phyloP scores from a whole-genome alignment of 2,329 filamentous ascomycete species.

The Cordyceps fumosorosea region DNA sequence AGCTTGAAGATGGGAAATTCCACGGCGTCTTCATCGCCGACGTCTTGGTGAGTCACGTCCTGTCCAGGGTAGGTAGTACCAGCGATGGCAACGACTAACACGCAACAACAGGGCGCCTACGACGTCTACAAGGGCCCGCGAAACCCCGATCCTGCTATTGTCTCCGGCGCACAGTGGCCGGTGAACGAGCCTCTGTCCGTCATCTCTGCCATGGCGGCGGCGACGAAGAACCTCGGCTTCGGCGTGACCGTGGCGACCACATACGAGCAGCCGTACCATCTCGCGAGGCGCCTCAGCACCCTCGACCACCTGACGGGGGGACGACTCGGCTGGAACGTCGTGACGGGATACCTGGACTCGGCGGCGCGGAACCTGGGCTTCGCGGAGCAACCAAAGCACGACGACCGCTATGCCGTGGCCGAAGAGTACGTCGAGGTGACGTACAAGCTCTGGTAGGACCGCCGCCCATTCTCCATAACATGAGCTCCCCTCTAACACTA shows the following conservation, averaged over 20 bases:
- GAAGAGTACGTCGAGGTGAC: conserved; percentile 53
- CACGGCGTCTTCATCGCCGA: conserved; percentile 63
- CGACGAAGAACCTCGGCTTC: conserved; percentile 59
- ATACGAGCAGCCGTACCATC: conserved; percentile 62
- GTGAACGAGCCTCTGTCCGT: conserved; percentile 60
- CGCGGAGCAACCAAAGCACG: conserved; percentile 41
- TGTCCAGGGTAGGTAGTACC: background rate
- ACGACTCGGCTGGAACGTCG: conserved; percentile 46
- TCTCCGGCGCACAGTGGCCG: conserved; percentile 61
- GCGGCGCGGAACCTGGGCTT: conserved; percentile 58
- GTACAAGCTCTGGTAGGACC: conserved; percentile 53
- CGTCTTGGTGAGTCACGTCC: conserved; percentile 30
- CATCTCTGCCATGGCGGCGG: conserved; percentile 61
- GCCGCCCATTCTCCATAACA: background rate
- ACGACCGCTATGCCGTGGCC: conserved; percentile 51
- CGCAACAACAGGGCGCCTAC: conserved; percentile 44
- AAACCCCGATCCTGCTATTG: conserved; percentile 46
- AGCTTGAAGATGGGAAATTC: conserved; percentile 43
- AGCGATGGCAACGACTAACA: conserved; percentile 5
- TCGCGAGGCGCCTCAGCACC: conserved; percentile 58
- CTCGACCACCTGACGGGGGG: conserved; percentile 61
- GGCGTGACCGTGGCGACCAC: conserved; percentile 62
- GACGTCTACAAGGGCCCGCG: conserved; percentile 60
- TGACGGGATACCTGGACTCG: conserved; percentile 61
- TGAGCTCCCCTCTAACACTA: background rate